A percentile compares a stretch with the other conserved stretches of the same genome.
phyloP scores from a whole-genome alignment of 208 protist genomes.

The Acanthamoeba lenticulata region DNA sequence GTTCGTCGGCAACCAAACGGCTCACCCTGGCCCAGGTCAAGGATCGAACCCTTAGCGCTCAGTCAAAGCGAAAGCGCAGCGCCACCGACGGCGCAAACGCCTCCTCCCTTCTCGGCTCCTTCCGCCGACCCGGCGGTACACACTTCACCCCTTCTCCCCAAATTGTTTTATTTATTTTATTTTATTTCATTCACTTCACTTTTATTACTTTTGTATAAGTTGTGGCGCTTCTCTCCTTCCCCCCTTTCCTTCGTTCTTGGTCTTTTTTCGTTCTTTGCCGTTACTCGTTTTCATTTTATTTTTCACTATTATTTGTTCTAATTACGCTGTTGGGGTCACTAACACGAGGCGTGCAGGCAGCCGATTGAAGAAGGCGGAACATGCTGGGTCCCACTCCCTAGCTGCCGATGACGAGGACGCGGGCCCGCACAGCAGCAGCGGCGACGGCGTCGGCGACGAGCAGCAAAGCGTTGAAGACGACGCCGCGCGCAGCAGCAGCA shows the following conservation, averaged over 20 bases:
- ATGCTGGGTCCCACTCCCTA: too few relatives aligned
- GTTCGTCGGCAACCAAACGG: background rate
- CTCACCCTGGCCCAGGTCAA: conserved; percentile 29
- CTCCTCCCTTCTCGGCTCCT: background rate
- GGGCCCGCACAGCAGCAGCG: background rate
- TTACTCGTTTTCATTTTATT: too few relatives aligned
- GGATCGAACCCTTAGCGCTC: background rate
- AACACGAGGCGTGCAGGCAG: too few relatives aligned
- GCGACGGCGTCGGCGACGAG: background rate
- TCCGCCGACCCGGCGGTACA: background rate
- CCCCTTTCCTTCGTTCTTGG: background rate
- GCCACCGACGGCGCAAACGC: background rate
- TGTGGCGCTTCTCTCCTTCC: background rate
- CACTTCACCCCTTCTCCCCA: background rate
- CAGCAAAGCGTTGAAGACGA: background rate
- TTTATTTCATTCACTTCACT: background rate
- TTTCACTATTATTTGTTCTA: background rate
- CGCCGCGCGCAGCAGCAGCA: background rate
- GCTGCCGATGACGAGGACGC: background rate
- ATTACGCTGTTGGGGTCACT: background rate
- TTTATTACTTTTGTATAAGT: background rate
- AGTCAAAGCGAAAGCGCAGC: background rate
- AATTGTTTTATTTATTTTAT: background rate
- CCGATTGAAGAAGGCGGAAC: too few relatives aligned
- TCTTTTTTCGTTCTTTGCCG: background rate